phyloP scores from a whole-genome alignment of 306 rosid species.

The Biancaea sappan region DNA sequence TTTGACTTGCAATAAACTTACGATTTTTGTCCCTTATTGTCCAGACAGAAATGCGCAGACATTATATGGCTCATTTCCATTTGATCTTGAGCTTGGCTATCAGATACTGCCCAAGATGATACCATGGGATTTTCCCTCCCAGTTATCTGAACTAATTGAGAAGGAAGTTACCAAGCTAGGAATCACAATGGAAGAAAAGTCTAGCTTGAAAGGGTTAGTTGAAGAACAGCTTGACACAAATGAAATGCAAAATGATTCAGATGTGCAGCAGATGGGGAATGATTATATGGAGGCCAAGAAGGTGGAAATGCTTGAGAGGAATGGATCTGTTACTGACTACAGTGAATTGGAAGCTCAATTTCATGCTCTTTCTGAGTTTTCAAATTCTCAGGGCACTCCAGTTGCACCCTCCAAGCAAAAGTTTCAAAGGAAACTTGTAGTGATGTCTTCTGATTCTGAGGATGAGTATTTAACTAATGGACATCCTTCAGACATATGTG shows the following conservation, averaged over 20 bases:
- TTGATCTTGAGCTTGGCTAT: constrained; percentile 78
- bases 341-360: constrained; percentile 48
- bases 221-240: constrained; percentile 42
- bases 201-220: constrained; percentile 44
- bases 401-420: constrained; percentile 41
- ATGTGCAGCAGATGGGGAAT: constrained; percentile 33
- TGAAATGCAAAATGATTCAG: constrained; percentile 42
- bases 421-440: constrained; percentile 49
- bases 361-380: constrained; percentile 47
- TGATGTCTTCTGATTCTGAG: constrained; percentile 71
- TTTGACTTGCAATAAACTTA: constrained; percentile 29
- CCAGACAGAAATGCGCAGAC: constrained; percentile 56
- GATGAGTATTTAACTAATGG: constrained; percentile 43
- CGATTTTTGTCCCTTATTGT: constrained; percentile 25
- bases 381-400: constrained; percentile 50
- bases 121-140: constrained; percentile 85
- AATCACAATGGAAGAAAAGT: constrained; percentile 49
- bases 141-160: constrained; percentile 67
- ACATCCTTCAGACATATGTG: constrained; percentile 27
- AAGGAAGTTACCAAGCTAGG: constrained; percentile 59
- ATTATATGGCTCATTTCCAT: constrained; percentile 57
- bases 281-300: constrained; percentile 53
- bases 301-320: constrained; percentile 55
- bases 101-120: constrained; percentile 71
- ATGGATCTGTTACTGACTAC: constrained; percentile 57